These are phyloP conservation scores for Artemisia argyi DNA, from an alignment of 129 eudicot species.

Conservation along the genomic window DNA sequence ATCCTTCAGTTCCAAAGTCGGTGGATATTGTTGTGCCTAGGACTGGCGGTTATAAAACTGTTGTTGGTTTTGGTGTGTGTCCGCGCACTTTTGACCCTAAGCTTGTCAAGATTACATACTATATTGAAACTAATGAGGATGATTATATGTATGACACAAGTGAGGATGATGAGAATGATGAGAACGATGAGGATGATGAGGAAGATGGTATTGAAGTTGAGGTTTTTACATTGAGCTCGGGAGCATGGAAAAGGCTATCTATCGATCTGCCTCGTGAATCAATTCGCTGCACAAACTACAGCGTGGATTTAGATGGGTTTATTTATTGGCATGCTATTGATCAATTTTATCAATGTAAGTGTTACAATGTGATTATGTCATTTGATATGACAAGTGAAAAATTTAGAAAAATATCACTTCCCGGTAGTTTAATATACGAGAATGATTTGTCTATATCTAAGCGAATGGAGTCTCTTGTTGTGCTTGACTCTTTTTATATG, in stretches of 20 bases:
- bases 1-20: constrained; percentile 1
- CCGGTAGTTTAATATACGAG: background rate
- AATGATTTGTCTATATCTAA: background rate
- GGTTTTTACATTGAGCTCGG: constrained; percentile 2
- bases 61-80: constrained; percentile 13
- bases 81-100: background rate
- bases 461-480: background rate
- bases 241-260: background rate
- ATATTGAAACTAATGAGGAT: too few relatives aligned
- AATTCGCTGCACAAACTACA: background rate
- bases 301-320: background rate
- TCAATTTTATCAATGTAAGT: too few relatives aligned
- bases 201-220: background rate
- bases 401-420: background rate
- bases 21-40: background rate
- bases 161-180: too few relatives aligned
- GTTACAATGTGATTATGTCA: background rate
- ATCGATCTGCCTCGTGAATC: background rate
- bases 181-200: too few relatives aligned
- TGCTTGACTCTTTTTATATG: background rate
- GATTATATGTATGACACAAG: too few relatives aligned
- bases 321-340: constrained; percentile 1
- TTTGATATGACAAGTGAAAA: constrained; percentile 19
- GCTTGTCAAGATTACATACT: constrained; percentile 15
- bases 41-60: too few relatives aligned